phyloP scores from a whole-genome alignment of 2,329 filamentous ascomycete genomes.

The Cordyceps cateniannulata region DNA sequence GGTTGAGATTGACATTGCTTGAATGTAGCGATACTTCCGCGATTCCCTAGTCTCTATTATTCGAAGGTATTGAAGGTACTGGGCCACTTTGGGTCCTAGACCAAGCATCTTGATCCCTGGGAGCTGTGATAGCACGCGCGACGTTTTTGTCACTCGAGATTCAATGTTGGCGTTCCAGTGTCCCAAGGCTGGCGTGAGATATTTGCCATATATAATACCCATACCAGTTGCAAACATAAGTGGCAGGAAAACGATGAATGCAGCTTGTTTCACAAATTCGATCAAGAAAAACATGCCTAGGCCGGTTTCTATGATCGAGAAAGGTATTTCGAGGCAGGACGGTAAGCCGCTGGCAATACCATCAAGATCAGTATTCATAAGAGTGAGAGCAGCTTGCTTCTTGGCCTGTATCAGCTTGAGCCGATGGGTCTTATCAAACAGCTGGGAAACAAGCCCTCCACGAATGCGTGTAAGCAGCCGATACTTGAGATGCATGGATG shows the following conservation, averaged over 20 bases:
- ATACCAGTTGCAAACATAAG: too few relatives aligned
- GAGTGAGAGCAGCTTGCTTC: slow-evolving; percentile 16
- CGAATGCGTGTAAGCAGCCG: slow-evolving; percentile 26
- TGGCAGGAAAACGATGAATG: too few relatives aligned
- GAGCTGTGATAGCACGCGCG: background rate
- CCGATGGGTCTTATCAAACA: slow-evolving; percentile 39
- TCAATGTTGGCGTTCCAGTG: slow-evolving; percentile 4
- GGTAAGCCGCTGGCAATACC: background rate
- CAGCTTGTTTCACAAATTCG: too few relatives aligned
- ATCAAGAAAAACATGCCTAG: slow-evolving; percentile 7
- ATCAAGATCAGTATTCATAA: slow-evolving; percentile 5
- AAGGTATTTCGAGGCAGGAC: background rate
- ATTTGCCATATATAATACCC: too few relatives aligned
- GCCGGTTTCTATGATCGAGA: background rate
- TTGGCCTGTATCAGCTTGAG: slow-evolving; percentile 24
- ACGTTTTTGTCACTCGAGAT: background rate
- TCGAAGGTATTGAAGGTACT: background rate
- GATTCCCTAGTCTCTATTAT: background rate
- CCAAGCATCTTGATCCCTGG: slow-evolving; percentile 2
- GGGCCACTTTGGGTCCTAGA: background rate
- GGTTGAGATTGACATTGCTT: background rate
- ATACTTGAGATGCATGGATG: background rate
- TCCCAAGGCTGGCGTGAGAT: too few relatives aligned
- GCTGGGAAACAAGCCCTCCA: slow-evolving; percentile 31
- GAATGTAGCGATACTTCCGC: background rate